Conservation (phyloP, 768 basidiomycete species). For the Lactarius akahatsu region DNA sequence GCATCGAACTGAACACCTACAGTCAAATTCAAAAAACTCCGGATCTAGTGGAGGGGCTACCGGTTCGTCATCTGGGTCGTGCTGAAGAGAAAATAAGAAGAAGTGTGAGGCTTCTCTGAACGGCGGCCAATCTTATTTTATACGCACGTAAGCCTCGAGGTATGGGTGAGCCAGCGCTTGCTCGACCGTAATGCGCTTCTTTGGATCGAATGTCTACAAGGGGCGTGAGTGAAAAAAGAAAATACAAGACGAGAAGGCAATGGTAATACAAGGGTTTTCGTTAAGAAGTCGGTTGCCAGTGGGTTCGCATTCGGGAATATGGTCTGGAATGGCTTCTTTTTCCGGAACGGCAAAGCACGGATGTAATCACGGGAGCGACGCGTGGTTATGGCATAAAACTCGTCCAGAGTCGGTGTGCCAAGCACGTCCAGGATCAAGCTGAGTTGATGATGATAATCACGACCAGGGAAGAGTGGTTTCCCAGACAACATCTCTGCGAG, state of each 20-base stretch:
- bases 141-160: conserved; percentile 83
- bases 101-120: conserved; percentile 3
- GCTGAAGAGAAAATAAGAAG: conserved; percentile 42
- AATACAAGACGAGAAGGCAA: background rate
- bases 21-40: conserved; percentile 96
- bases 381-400: conserved; percentile 96
- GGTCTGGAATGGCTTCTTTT: conserved; percentile 74
- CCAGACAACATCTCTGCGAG: conserved; percentile 97
- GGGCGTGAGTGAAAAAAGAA: background rate
- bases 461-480: conserved; percentile 94
- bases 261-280: conserved; percentile 70
- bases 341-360: conserved; percentile 90
- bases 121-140: conserved; percentile 4
- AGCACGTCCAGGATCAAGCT: conserved; percentile 94
- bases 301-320: conserved; percentile 92
- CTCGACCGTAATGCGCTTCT: conserved; percentile 93
- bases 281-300: conserved; percentile 71
- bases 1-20: conserved; percentile 45
- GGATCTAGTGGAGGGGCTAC: conserved; percentile 93
- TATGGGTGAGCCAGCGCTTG: conserved; percentile 95
- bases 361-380: conserved; percentile 92
- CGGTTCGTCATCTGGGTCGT: conserved; percentile 97
- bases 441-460: conserved; percentile 95
- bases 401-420: conserved; percentile 95
- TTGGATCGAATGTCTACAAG: conserved; percentile 89